These are phyloP conservation scores for Lasiosphaeris hirsuta DNA, from an alignment of 495 filamentous ascomycete species.

Conservation along the genomic window DNA sequence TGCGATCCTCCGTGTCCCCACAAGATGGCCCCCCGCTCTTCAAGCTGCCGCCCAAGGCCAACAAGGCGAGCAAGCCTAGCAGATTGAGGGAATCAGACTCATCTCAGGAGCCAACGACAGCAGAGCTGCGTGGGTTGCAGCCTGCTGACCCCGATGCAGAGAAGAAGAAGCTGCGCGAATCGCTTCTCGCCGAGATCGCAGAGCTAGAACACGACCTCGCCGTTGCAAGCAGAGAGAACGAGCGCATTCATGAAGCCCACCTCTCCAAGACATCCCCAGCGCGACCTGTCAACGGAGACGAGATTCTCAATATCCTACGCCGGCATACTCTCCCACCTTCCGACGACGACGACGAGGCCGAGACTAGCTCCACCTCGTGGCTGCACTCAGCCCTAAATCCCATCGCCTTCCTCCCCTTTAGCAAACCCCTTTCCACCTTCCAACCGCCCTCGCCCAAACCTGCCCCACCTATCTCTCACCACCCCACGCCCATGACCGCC, in stretches of 20 bases:
- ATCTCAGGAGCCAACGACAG: conserved; percentile 10
- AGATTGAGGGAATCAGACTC: not conserved
- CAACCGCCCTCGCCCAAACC: conserved; percentile 15
- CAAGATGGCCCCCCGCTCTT: not conserved
- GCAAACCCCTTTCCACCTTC: conserved; percentile 23
- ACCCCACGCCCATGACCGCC: conserved; percentile 47
- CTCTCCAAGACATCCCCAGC: conserved; percentile 15
- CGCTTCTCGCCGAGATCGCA: conserved; percentile 36
- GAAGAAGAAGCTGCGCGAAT: conserved; percentile 37
- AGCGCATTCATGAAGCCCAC: conserved; percentile 34
- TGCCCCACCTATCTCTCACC: conserved; percentile 45
- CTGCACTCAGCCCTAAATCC: conserved; percentile 43
- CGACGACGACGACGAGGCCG: conserved; percentile 10
- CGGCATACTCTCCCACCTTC: conserved; percentile 36
- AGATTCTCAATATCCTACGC: conserved; percentile 36
- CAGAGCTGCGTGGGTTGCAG: conserved; percentile 33
- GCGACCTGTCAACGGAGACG: conserved; percentile 25
- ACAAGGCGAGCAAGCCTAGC: conserved; percentile 3
- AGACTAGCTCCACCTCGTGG: conserved; percentile 25
- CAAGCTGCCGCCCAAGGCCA: conserved; percentile 7
- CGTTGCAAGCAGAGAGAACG: conserved; percentile 37
- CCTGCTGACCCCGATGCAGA: conserved; percentile 36
- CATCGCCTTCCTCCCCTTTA: conserved; percentile 49
- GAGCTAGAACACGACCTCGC: conserved; percentile 36
- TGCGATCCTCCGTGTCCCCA: not conserved